A percentile compares a stretch with the other conserved stretches of the same genome.
Conservation (phyloP, 31 red algal species). For the Odonthalia washingtoniensis region DNA sequence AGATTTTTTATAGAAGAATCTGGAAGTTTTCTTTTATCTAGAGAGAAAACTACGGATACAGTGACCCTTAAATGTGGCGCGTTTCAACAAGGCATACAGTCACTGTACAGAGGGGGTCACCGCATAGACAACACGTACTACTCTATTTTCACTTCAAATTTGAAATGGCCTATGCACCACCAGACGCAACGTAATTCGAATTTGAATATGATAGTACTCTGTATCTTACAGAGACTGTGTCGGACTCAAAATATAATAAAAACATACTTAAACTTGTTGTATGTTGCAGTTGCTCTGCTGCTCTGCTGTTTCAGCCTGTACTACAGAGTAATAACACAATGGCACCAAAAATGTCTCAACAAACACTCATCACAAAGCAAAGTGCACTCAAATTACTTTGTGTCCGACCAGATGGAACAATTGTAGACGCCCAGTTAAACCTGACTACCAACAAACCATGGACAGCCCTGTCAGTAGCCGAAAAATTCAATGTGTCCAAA, state of each 20-base stretch:
- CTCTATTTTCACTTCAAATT: no score
- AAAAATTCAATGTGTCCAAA: neutral
- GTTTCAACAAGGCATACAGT: neutral
- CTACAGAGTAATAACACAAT: neutral
- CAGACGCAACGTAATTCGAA: no score
- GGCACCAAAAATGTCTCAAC: neutral
- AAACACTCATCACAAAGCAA: neutral
- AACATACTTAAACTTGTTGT: no score
- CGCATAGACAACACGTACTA: neutral
- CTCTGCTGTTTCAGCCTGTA: neutral
- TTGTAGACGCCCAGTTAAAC: neutral
- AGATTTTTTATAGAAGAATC: no score
- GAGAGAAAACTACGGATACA: neutral
- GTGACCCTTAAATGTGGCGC: constrained; percentile 2
- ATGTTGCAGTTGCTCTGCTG: neutral
- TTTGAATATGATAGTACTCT: no score
- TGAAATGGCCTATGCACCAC: no score
- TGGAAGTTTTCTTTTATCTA: neutral
- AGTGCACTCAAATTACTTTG: neutral
- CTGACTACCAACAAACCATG: neutral
- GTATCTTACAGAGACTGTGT: no score
- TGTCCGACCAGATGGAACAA: neutral
- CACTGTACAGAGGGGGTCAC: constrained; percentile 1
- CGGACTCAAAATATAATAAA: no score
- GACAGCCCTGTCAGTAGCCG: neutral